Percentiles rank a stretch among this genome's conserved stretches.
phyloP scores from a whole-genome alignment of 805 yeast genomes.

The Lipomyces chichibuensis region DNA sequence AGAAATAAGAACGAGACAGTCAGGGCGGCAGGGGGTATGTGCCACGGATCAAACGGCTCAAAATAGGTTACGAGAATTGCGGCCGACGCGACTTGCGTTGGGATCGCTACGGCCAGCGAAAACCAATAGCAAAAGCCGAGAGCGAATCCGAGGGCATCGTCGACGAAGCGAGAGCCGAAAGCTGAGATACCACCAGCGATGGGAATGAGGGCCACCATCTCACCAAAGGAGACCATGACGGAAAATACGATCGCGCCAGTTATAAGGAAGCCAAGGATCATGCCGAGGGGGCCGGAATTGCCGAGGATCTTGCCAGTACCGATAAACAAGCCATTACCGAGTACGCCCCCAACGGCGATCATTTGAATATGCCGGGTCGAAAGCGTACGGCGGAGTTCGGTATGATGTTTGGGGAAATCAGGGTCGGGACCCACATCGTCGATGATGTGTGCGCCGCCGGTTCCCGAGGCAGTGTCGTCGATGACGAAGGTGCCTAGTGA shows the following conservation, averaged over 20 bases:
- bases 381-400: conserved; percentile 48
- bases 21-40: conserved; percentile 65
- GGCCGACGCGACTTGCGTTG: conserved; percentile 80
- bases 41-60: conserved; percentile 56
- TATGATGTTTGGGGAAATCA: conserved; percentile 16
- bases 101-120: conserved; percentile 70
- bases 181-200: conserved; percentile 59
- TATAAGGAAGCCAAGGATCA: conserved; percentile 43
- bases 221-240: conserved; percentile 39
- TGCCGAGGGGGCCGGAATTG: conserved; percentile 52
- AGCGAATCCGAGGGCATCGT: conserved; percentile 57
- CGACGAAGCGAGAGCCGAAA: conserved; percentile 55
- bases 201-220: conserved; percentile 46
- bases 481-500: conserved; percentile 31
- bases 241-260: conserved; percentile 34
- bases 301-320: conserved; percentile 65
- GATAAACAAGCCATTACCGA: conserved; percentile 75
- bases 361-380: conserved; percentile 64
- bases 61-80: conserved; percentile 75
- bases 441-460: conserved; percentile 30
- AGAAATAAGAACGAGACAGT: conserved; percentile 56
- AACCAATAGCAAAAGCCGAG: conserved; percentile 69
- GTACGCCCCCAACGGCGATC: conserved; percentile 75
- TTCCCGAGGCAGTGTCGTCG: conserved; percentile 31
- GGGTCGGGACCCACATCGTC: conserved; percentile 15